Percentiles rank a stretch among this genome's conserved stretches.
Evolutionary conservation across 352 stramenopile species (phyloP).

Genomic region (Phytophthora rubi): DNA sequence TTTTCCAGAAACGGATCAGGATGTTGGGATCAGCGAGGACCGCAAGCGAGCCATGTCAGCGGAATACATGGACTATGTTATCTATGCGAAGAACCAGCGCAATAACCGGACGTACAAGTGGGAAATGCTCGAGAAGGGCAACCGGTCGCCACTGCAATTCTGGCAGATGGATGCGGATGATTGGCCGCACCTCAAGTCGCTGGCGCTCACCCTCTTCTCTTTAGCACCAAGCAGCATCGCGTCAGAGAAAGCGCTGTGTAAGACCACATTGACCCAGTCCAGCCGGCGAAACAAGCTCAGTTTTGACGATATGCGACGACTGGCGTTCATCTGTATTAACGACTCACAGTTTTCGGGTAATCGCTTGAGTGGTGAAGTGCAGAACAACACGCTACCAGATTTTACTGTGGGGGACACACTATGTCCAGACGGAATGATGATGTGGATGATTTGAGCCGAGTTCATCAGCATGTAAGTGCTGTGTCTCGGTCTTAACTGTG

Average conservation of each 20-base stretch:
- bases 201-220: conserved; percentile 82
- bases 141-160: conserved; percentile 78
- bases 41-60: conserved; percentile 70
- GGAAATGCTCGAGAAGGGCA: conserved; percentile 87
- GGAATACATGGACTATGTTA: conserved; percentile 83
- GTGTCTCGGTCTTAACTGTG: not conserved
- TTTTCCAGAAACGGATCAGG: conserved; percentile 72
- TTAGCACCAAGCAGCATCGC: conserved; percentile 74
- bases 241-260: conserved; percentile 77
- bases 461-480: not conserved
- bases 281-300: conserved; percentile 77
- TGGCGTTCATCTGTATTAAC: conserved; percentile 87
- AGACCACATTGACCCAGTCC: conserved; percentile 65
- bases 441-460: conserved; percentile 82
- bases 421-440: conserved; percentile 85
- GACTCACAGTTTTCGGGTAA: conserved; percentile 73
- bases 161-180: conserved; percentile 81
- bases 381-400: conserved; percentile 68
- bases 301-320: conserved; percentile 74
- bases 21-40: conserved; percentile 72
- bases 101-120: conserved; percentile 85
- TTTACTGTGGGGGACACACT: conserved; percentile 75
- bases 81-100: conserved; percentile 84
- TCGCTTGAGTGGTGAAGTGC: conserved; percentile 50
- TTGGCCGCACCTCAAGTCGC: conserved; percentile 78